Evolutionary conservation across 2,329 filamentous ascomycete species (phyloP).

Genomic region (Colletotrichum abscissum): DNA sequence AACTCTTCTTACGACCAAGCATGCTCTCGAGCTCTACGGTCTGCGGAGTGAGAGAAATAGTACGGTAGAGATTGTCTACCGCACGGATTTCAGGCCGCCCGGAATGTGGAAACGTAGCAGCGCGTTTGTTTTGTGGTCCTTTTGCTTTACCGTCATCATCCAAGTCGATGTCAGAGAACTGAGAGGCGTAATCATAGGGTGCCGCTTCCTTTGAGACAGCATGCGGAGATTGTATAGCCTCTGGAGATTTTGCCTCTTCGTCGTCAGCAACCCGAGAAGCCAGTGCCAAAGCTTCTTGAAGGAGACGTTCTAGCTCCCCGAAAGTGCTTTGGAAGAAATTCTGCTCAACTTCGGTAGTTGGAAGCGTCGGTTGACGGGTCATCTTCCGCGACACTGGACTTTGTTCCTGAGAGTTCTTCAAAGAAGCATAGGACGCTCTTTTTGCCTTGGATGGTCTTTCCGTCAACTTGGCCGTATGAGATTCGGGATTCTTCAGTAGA

Average conservation of each 20-base stretch:
- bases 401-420: neutral
- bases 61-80: constrained; percentile 29
- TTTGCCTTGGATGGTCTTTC: constrained; percentile 36
- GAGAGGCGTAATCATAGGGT: neutral
- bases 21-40: neutral
- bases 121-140: neutral
- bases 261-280: constrained; percentile 52
- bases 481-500: constrained; percentile 42
- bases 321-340: constrained; percentile 49
- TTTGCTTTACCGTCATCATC: neutral
- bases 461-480: constrained; percentile 43
- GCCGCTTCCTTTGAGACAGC: neutral
- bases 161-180: constrained; percentile 20
- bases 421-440: neutral
- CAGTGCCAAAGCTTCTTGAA: constrained; percentile 58
- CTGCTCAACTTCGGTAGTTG: constrained; percentile 33
- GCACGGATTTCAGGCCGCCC: constrained; percentile 39
- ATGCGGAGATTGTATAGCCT: neutral
- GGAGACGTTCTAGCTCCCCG: constrained; percentile 57
- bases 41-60: constrained; percentile 26
- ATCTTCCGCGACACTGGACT: constrained; percentile 19
- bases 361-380: constrained; percentile 31
- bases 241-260: constrained; percentile 38
- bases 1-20: constrained; percentile 16
- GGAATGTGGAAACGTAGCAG: constrained; percentile 20